Conservation (phyloP, 2,329 filamentous ascomycete genomes). For the Ophiostoma angusticollis region DNA sequence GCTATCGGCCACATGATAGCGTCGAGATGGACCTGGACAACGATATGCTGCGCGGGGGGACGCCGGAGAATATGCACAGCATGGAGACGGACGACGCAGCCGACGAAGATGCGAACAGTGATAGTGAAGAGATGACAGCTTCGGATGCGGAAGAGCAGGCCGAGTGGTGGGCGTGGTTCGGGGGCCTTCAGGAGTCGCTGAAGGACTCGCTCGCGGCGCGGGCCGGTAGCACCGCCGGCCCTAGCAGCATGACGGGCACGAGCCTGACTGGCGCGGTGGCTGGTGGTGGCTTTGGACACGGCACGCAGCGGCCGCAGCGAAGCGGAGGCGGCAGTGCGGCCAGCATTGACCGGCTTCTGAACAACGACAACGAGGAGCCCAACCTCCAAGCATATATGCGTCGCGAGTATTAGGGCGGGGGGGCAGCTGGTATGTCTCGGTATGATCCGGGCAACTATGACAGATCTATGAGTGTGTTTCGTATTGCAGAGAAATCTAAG, state of each 20-base stretch:
- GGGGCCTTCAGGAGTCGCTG: constrained; percentile 5
- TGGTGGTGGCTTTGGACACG: background rate
- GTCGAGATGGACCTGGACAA: constrained; percentile 8
- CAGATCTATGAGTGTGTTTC: no score
- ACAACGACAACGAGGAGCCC: constrained; percentile 10
- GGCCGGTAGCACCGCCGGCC: background rate
- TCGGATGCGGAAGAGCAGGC: constrained; percentile 5
- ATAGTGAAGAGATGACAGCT: constrained; percentile 4
- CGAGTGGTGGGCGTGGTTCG: constrained; percentile 14
- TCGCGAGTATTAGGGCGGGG: background rate
- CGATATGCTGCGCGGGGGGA: background rate
- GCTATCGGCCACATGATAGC: background rate
- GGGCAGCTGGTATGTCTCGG: no score
- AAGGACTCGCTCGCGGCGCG: background rate
- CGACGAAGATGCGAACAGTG: constrained; percentile 1
- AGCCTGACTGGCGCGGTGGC: background rate
- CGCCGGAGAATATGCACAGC: background rate
- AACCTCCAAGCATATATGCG: constrained; percentile 9
- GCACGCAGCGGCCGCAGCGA: background rate
- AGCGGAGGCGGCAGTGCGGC: constrained; percentile 7
- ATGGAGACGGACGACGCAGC: constrained; percentile 1
- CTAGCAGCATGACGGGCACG: background rate
- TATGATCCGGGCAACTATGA: no score
- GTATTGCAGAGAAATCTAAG: no score
- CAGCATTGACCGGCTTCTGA: constrained; percentile 15